Evolutionary conservation across 768 basidiomycete species (phyloP), one percentile per base, ranked within the genome.

Genomic region (Lanmaoa rubissima): DNA sequence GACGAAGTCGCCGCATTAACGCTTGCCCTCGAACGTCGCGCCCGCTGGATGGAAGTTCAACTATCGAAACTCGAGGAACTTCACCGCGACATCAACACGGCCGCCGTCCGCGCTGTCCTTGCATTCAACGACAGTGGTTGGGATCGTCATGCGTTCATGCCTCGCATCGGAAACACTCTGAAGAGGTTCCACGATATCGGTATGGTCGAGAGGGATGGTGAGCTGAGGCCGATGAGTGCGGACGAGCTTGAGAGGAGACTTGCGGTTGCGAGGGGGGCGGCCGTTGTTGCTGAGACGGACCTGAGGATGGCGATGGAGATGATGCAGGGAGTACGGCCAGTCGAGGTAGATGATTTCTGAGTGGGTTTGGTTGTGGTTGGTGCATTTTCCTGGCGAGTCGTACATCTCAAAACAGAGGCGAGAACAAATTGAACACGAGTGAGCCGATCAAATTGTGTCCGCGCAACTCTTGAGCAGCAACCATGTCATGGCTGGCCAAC

Each of bases 31-130:
- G 91, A 92, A 68, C 86, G 89, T 58, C 88, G 92, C n/a, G 92
- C 92, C 16, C 80, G 90, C 42, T 94, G 92, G 90, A 93, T 94
- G 89, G 91, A 94, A 72, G 88, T 92, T 21, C 92, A 93, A 69
- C 73, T 94, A 17, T 90, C 89, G 0, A 93, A 94, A 68, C 76
- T 94, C 36, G 92, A 94, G 70, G 92, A 92, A 65, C 78, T 94
- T 35, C 92, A 94, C 62, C 87, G 89, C 31, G 92, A 94, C 62
- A 93, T 94, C 73, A 94, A 94, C 71, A 90, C 84, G 3, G 92
- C 92, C 7, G 90, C 91, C 5, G 90, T 92, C 28, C 82, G 87
- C 28, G 89, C 90, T 8, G 86, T 92, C 21, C 78, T 93, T 26
- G 82, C 87, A 1, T 88, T 90, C 76, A 93, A 92, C 62, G 90